Conservation (phyloP, 2,329 filamentous ascomycete genomes). For the Samsoniella hepiali region DNA sequence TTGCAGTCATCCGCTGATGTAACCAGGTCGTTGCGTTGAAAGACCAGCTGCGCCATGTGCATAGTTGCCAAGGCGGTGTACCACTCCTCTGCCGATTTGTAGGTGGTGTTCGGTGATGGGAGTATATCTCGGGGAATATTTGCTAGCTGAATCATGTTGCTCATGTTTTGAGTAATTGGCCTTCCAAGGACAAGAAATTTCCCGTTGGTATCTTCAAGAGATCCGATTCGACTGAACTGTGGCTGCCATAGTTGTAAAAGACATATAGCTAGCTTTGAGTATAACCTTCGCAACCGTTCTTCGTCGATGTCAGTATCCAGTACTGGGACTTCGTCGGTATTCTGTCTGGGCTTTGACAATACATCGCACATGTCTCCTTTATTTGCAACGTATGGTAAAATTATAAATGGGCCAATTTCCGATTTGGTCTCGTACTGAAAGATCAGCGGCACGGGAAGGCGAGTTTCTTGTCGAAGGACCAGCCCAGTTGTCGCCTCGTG, state of each 20-base stretch:
- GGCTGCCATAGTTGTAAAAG: conserved; percentile 36
- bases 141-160: conserved; percentile 31
- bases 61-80: conserved; percentile 36
- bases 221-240: conserved; percentile 39
- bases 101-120: conserved; percentile 21
- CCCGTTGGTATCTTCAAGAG: conserved; percentile 27
- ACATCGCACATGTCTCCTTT: neutral
- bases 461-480: conserved; percentile 5
- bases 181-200: conserved; percentile 20
- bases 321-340: neutral
- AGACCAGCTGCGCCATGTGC: conserved; percentile 33
- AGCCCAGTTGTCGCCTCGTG: conserved; percentile 21
- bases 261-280: conserved; percentile 24
- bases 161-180: conserved; percentile 44
- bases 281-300: neutral
- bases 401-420: neutral
- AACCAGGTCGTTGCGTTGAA: conserved; percentile 36
- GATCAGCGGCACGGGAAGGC: conserved; percentile 13
- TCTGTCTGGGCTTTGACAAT: neutral
- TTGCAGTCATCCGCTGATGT: conserved; percentile 31
- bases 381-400: neutral
- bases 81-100: conserved; percentile 33
- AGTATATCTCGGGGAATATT: conserved; percentile 26
- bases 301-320: neutral
- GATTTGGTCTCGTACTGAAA: conserved; percentile 22